These are phyloP conservation scores for Aspergillus transmontanensis DNA, from an alignment of 2,329 filamentous ascomycete species.

Conservation along the genomic window DNA sequence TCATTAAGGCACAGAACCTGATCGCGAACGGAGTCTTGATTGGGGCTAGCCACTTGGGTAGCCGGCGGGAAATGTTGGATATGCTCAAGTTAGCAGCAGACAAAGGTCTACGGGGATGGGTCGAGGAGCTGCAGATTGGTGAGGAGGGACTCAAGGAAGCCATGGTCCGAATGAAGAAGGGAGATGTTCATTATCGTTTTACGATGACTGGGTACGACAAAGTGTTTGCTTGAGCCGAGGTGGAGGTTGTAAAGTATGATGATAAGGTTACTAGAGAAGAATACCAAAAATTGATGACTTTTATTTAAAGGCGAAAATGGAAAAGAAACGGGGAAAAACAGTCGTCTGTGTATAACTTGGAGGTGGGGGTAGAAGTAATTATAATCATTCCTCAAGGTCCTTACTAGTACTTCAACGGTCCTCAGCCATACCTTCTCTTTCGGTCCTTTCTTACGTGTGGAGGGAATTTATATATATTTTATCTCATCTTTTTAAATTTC, in stretches of 20 bases:
- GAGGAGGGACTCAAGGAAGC: constrained; percentile 70
- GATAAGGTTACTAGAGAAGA: neutral
- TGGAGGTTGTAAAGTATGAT: neutral
- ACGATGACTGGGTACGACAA: constrained; percentile 59
- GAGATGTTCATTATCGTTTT: constrained; percentile 72
- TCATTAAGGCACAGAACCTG: constrained; percentile 73
- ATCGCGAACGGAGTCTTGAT: constrained; percentile 73
- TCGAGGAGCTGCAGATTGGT: constrained; percentile 71
- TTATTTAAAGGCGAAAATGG: no score
- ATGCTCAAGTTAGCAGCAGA: constrained; percentile 74
- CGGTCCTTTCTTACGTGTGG: neutral
- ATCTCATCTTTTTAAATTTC: neutral
- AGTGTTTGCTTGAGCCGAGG: constrained; percentile 28
- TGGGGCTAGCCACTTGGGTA: constrained; percentile 71
- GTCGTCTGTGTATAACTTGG: neutral
- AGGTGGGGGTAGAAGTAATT: neutral
- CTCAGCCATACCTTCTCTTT: neutral
- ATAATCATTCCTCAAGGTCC: neutral
- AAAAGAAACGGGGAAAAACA: neutral
- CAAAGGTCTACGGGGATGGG: constrained; percentile 70
- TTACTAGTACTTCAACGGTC: neutral
- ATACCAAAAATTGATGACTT: neutral
- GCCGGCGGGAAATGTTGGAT: constrained; percentile 67
- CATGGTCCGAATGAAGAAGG: constrained; percentile 68
- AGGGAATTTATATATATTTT: neutral